Base-by-base conservation (phyloP, 73 alveolate genomes). In the Diophrys sp. region DNA sequence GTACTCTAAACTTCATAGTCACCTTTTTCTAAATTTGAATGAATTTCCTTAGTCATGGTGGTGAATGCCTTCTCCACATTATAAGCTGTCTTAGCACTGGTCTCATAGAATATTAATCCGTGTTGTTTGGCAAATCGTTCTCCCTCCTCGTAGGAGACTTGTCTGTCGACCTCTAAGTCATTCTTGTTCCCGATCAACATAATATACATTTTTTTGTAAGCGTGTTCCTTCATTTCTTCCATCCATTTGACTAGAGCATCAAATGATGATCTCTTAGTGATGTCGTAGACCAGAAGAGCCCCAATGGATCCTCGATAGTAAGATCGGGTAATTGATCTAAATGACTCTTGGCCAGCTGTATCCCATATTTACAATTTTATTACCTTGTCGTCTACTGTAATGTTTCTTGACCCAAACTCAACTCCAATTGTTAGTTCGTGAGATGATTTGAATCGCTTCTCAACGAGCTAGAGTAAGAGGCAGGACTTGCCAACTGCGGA, bases 351-450 rank as follows among this genome's bases (percentile, higher is more conserved):
- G 26, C 99, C 99, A 71, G 98, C 98, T 1, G 98, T 95, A 77
- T 95, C 99, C 99, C 99, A 95, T 53, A 95, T 94, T 88, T 95
- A 94, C 33, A 94, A 87, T 75, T 94, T 95, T 56, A 95, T 87
- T 2, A 70, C 70, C 33, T 76, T 56, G 2, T 62, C 84, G n/a
- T 62, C 29, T 23, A 91, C 73, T 56, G 78, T 82, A 24, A 95
- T 91, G 67, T 90, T 94, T 81, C 95, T 84, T 70, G 97, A 89
- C n/a, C 97, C 98, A 66, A 95, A 95, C 71, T 95, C 99, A 2
- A 95, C 98, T 32, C 99, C 99, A 23, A 95, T 94, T 0, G 99
- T 95, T 26, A 94, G 89, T 56, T 95, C 98, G 81, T 96, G 98
- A 31, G 91, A 87, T 31, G 81, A 74, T 71, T 94, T 87, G 90